Conservation (phyloP, 2,329 filamentous ascomycete species). For the Nannizziopsis arthrosporioides region DNA sequence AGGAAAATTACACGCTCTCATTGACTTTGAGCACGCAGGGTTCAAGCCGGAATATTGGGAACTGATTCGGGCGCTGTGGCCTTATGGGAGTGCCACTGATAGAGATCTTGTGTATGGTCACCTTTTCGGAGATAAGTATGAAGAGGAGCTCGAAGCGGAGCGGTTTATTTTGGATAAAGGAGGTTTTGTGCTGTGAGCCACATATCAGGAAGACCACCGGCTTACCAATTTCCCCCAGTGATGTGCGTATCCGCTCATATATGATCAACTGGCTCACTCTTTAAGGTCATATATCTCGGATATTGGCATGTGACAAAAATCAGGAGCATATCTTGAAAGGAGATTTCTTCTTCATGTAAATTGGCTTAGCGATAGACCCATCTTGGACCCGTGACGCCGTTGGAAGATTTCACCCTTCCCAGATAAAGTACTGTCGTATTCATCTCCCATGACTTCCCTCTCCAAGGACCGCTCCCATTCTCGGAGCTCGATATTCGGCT, state of each 20-base stretch:
- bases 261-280: too few species aligned
- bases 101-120: not conserved
- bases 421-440: not conserved
- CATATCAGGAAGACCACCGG: not conserved
- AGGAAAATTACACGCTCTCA: slow-evolving; percentile 10
- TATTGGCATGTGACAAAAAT: too few species aligned
- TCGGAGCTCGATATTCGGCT: too few species aligned
- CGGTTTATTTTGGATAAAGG: slow-evolving; percentile 3
- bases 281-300: too few species aligned
- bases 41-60: slow-evolving; percentile 16
- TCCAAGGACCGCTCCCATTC: not conserved
- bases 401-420: not conserved
- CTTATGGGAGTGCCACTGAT: not conserved
- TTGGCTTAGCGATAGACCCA: too few species aligned
- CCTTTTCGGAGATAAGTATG: slow-evolving; percentile 12
- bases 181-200: slow-evolving; percentile 1
- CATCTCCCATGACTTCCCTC: not conserved
- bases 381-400: too few species aligned
- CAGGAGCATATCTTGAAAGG: too few species aligned
- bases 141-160: slow-evolving; percentile 12
- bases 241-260: too few species aligned
- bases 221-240: too few species aligned
- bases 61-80: slow-evolving; percentile 8
- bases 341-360: too few species aligned
- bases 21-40: slow-evolving; percentile 13